Percentiles rank a stretch among this genome's conserved stretches.
Evolutionary conservation across 1,284 basidiomycete genomes (phyloP).

Genomic region (Ustilago bromivora): DNA sequence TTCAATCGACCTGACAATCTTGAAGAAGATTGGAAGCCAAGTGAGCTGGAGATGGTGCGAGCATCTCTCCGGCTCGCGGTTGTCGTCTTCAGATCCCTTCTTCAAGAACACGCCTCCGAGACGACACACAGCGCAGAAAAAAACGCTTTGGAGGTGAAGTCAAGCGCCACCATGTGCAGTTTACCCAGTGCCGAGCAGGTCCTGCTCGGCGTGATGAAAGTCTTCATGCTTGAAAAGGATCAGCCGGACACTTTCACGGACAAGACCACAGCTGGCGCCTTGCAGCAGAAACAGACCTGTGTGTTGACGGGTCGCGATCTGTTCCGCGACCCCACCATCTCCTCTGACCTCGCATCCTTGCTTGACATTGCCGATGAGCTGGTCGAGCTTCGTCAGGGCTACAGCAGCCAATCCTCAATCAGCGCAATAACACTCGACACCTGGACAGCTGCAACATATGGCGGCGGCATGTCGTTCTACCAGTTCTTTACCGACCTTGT

Average conservation of each 20-base stretch:
- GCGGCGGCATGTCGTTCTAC: constrained; percentile 76
- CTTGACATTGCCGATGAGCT: constrained; percentile 37
- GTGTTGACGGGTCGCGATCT: constrained; percentile 73
- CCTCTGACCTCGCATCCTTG: constrained; percentile 74
- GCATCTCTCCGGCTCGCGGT: constrained; percentile 76
- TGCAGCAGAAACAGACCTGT: constrained; percentile 40
- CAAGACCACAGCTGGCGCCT: constrained; percentile 13
- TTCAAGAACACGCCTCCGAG: background rate
- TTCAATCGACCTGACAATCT: constrained; percentile 77
- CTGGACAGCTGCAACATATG: constrained; percentile 34
- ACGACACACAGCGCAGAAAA: background rate
- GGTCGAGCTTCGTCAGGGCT: constrained; percentile 27
- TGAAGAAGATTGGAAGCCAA: constrained; percentile 81
- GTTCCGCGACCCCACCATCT: constrained; percentile 78
- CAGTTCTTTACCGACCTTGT: constrained; percentile 94
- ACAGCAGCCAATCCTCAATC: constrained; percentile 63
- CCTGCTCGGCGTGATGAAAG: constrained; percentile 85
- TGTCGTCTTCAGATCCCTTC: constrained; percentile 58
- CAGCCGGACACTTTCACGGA: constrained; percentile 40
- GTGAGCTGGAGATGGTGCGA: constrained; percentile 82
- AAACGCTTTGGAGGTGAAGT: background rate
- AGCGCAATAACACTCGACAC: constrained; percentile 70
- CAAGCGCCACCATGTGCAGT: constrained; percentile 21
- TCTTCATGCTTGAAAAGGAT: constrained; percentile 83
- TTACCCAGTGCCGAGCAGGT: constrained; percentile 51